Percentiles rank a stretch among this genome's conserved stretches.
These are phyloP conservation scores for Dictyostelium discoideum DNA, from an alignment of 78 protist genomes.

Conservation along the genomic window DNA sequence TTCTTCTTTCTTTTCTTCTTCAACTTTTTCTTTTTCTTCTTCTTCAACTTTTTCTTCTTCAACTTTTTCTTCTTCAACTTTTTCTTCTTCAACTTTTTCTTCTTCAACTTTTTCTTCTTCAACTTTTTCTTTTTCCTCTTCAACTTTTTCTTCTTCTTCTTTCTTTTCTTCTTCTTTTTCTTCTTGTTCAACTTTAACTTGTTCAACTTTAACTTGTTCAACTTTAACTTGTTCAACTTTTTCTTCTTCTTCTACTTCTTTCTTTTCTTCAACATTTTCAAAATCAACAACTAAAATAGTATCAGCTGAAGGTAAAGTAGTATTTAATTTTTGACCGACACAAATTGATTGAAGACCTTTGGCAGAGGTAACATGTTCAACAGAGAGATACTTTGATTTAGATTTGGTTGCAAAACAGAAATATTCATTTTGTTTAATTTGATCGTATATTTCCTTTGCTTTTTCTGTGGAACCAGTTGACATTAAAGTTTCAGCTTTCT, in stretches of 20 bases:
- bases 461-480: background rate
- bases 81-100: background rate
- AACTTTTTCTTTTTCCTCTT: background rate
- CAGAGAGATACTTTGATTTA: background rate
- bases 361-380: no score
- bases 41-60: constrained; percentile 16
- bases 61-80: background rate
- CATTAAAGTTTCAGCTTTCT: background rate
- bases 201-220: background rate
- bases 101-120: background rate
- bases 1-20: background rate
- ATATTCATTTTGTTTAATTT: background rate
- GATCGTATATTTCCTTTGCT: background rate
- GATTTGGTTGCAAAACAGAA: background rate
- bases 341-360: background rate
- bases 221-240: background rate
- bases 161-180: background rate
- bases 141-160: background rate
- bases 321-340: background rate
- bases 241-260: background rate
- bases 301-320: background rate
- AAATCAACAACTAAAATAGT: background rate
- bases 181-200: background rate
- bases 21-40: background rate
- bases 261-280: background rate